These are phyloP conservation scores for Viola pubescens DNA, from an alignment of 441 rosid genomes.

Conservation along the genomic window DNA sequence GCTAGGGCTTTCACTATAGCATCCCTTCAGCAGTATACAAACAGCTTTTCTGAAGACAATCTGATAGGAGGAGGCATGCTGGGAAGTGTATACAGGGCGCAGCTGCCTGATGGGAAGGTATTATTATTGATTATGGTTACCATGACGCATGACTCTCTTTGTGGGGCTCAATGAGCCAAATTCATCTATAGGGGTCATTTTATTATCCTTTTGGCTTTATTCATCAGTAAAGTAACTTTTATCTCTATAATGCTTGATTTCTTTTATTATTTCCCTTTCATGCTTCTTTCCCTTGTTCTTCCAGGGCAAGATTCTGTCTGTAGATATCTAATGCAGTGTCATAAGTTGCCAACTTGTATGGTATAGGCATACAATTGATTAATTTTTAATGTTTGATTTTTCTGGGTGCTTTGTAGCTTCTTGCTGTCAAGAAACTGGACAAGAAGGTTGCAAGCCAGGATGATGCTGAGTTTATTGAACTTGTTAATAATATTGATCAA, in stretches of 20 bases:
- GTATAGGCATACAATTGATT: no score
- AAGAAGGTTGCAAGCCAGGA: slow-evolving; percentile 55
- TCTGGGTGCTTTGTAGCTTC: slow-evolving; percentile 42
- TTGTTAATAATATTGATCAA: slow-evolving; percentile 66
- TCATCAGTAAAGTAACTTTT: background rate
- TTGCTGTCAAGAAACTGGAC: slow-evolving; percentile 91
- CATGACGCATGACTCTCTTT: background rate
- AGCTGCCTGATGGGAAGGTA: slow-evolving; percentile 86
- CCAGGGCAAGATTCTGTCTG: background rate
- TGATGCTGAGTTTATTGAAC: slow-evolving; percentile 68
- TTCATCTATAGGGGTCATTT: background rate
- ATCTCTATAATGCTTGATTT: background rate
- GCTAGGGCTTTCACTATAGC: slow-evolving; percentile 80
- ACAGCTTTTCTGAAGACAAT: slow-evolving; percentile 94
- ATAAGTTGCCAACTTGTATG: no score
- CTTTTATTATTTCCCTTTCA: background rate
- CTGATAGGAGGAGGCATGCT: slow-evolving; percentile 87
- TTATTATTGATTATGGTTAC: slow-evolving; percentile 1
- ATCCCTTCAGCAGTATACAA: slow-evolving; percentile 89
- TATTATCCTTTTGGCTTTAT: background rate
- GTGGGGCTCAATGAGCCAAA: background rate
- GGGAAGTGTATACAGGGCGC: slow-evolving; percentile 83
- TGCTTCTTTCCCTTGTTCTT: background rate
- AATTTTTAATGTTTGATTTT: background rate
- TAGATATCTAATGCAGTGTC: background rate